Conservation (phyloP, 768 basidiomycete species). For the Podaxis sp. region DNA sequence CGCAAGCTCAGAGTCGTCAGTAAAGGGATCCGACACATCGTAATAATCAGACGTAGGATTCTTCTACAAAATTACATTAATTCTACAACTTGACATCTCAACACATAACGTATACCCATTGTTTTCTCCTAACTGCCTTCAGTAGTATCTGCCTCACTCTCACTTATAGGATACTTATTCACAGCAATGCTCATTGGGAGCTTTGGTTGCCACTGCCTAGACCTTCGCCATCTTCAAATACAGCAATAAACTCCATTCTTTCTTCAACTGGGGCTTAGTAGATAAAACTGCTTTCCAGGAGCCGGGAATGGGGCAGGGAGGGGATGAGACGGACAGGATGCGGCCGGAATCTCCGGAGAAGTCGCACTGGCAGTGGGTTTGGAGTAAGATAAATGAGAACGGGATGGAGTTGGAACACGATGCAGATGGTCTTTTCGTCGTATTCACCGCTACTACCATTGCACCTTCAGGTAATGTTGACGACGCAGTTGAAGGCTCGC, state of each 20-base stretch:
- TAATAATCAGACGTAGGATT: slow-evolving; percentile 73
- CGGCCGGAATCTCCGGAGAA: slow-evolving; percentile 8
- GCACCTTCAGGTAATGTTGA: slow-evolving; percentile 1
- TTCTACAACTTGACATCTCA: neutral
- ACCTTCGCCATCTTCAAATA: slow-evolving; percentile 54
- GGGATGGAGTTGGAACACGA: slow-evolving; percentile 27
- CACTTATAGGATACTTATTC: slow-evolving; percentile 40
- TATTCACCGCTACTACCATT: neutral
- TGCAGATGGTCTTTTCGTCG: slow-evolving; percentile 15
- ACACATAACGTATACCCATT: slow-evolving; percentile 24
- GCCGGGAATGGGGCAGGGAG: slow-evolving; percentile 23
- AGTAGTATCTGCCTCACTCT: slow-evolving; percentile 42
- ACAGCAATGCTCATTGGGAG: slow-evolving; percentile 53
- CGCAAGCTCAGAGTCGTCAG: slow-evolving; percentile 94
- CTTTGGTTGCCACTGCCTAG: slow-evolving; percentile 63
- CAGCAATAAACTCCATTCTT: slow-evolving; percentile 59
- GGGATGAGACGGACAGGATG: slow-evolving; percentile 32
- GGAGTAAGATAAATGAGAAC: slow-evolving; percentile 32
- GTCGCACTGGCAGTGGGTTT: slow-evolving; percentile 19
- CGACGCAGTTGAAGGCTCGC: slow-evolving; percentile 16
- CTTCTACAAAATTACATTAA: slow-evolving; percentile 39
- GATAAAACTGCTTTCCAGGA: slow-evolving; percentile 27
- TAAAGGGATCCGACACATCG: slow-evolving; percentile 90
- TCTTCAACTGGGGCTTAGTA: slow-evolving; percentile 30
- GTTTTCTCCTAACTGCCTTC: slow-evolving; percentile 36